Conservation (phyloP, 371 early-diverging fungal species). For the Mycotypha africana region DNA sequence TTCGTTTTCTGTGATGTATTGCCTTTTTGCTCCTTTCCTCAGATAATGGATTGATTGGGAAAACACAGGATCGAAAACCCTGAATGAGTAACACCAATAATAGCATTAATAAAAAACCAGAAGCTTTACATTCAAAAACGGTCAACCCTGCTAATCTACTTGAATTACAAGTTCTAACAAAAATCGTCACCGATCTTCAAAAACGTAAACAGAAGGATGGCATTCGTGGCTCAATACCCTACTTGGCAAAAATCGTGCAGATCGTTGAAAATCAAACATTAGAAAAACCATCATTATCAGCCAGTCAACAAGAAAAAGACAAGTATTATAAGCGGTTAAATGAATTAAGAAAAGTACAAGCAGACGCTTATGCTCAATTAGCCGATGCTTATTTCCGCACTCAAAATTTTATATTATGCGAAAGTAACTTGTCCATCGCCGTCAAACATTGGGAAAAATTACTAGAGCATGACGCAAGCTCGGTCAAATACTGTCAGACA, state of each 20-base stretch:
- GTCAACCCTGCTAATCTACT: conserved; percentile 23
- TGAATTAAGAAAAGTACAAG: conserved; percentile 16
- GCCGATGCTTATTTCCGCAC: conserved; percentile 29
- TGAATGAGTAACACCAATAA: no score
- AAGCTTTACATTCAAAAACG: conserved; percentile 9
- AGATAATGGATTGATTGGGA: no score
- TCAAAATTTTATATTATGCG: conserved; percentile 20
- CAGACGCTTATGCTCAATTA: conserved; percentile 32
- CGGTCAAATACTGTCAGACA: no score
- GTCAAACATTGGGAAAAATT: conserved; percentile 31
- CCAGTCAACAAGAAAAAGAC: background rate
- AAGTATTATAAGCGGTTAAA: conserved; percentile 11
- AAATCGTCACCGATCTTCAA: conserved; percentile 18
- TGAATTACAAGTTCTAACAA: conserved; percentile 25
- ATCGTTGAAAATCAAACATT: conserved; percentile 31
- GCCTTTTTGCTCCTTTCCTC: no score
- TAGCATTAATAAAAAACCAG: no score
- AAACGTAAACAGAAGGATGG: conserved; percentile 13
- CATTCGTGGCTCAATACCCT: conserved; percentile 30
- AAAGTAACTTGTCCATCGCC: conserved; percentile 17
- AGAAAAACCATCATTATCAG: background rate
- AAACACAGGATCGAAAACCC: no score
- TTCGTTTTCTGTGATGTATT: no score
- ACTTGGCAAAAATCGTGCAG: conserved; percentile 38
- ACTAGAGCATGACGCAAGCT: background rate